Evolutionary conservation across 2,329 filamentous ascomycete species (phyloP).

Genomic region (Sporothrix variecibatus): DNA sequence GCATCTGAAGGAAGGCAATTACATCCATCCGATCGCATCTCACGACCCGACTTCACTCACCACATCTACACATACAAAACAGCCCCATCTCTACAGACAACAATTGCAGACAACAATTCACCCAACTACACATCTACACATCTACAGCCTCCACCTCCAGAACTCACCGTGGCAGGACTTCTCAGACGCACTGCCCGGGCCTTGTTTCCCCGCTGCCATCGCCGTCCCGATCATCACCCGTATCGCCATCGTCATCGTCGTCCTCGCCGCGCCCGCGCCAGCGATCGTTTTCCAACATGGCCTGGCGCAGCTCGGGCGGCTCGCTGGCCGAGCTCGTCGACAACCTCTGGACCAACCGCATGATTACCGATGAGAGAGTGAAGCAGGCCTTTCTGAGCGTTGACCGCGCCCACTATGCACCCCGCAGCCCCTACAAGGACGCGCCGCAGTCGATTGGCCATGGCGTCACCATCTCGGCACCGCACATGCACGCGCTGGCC

Average conservation of each 20-base stretch:
- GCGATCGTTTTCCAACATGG: constrained; percentile 60
- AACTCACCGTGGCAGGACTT: neutral
- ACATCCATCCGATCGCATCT: neutral
- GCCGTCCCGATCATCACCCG: neutral
- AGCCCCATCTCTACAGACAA: neutral
- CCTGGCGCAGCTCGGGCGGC: constrained; percentile 80
- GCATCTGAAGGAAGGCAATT: neutral
- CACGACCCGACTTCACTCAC: neutral
- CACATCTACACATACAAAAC: too few relatives aligned
- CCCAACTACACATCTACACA: neutral
- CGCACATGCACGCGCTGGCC: constrained; percentile 63
- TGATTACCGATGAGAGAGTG: constrained; percentile 73
- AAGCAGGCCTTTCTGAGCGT: constrained; percentile 85
- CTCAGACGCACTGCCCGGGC: neutral
- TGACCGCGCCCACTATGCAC: constrained; percentile 83
- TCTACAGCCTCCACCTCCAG: neutral
- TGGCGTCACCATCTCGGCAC: constrained; percentile 58
- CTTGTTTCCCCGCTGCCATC: neutral
- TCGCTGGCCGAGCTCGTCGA: constrained; percentile 75
- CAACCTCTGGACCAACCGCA: constrained; percentile 70
- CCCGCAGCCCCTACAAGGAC: constrained; percentile 66
- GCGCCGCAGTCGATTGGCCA: constrained; percentile 58
- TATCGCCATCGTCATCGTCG: neutral
- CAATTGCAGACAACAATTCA: neutral
- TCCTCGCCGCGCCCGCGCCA: neutral